Evolutionary conservation across 2,329 filamentous ascomycete species (phyloP).

Genomic region (Penicillium sp.): DNA sequence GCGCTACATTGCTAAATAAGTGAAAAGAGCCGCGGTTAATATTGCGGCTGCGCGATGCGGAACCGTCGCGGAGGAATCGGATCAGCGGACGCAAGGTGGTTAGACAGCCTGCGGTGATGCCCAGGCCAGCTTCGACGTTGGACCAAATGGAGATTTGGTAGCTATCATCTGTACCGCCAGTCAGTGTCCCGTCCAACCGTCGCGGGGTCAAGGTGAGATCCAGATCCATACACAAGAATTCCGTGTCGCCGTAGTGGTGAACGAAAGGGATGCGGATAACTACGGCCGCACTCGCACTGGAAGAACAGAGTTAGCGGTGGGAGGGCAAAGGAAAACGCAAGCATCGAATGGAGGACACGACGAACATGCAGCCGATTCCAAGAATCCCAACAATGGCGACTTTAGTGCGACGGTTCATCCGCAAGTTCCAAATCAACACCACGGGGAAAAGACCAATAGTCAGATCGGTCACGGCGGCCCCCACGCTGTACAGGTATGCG

Average conservation of each 20-base stretch:
- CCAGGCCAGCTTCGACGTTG: constrained; percentile 32
- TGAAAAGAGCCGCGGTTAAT: constrained; percentile 19
- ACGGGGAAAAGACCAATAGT: constrained; percentile 53
- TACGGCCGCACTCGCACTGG: constrained; percentile 28
- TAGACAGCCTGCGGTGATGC: constrained; percentile 39
- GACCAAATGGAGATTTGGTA: constrained; percentile 45
- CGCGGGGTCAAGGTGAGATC: not conserved
- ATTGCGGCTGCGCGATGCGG: constrained; percentile 14
- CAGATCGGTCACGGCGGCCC: constrained; percentile 49
- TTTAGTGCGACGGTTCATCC: constrained; percentile 54
- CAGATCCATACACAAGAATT: constrained; percentile 27
- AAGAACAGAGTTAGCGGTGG: constrained; percentile 5
- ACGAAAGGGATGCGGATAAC: constrained; percentile 26
- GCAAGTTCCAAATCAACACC: constrained; percentile 54
- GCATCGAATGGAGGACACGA: constrained; percentile 18
- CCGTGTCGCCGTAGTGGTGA: constrained; percentile 15
- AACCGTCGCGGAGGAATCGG: constrained; percentile 30
- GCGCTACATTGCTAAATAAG: constrained; percentile 16
- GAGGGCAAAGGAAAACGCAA: not conserved
- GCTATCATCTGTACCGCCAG: constrained; percentile 38
- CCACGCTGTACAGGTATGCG: constrained; percentile 51
- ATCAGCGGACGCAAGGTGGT: constrained; percentile 47
- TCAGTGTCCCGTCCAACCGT: constrained; percentile 4
- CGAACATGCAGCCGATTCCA: constrained; percentile 52
- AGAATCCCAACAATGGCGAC: constrained; percentile 52